Conservation (phyloP, 2,329 filamentous ascomycete species). For the Trematosphaeria pertusa region DNA sequence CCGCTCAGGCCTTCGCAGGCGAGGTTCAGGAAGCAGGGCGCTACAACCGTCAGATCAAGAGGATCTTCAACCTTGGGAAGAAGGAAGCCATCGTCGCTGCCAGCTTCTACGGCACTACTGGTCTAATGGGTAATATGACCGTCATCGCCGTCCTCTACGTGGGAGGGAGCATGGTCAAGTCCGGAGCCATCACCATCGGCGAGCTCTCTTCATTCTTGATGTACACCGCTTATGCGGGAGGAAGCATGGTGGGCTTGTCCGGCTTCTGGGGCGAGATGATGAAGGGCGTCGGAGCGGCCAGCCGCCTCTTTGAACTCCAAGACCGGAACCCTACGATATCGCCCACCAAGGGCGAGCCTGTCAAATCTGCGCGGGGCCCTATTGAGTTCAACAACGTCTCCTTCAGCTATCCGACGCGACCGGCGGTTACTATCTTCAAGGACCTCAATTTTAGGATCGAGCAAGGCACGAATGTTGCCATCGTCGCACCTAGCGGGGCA, state of each 20-base stretch:
- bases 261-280: slow-evolving; percentile 98
- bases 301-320: slow-evolving; percentile 92
- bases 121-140: slow-evolving; percentile 95
- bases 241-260: slow-evolving; percentile 90
- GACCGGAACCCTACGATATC: slow-evolving; percentile 86
- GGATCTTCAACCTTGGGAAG: slow-evolving; percentile 88
- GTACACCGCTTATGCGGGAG: slow-evolving; percentile 89
- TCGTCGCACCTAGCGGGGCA: slow-evolving; percentile 94
- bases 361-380: slow-evolving; percentile 82
- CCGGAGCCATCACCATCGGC: slow-evolving; percentile 84
- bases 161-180: slow-evolving; percentile 87
- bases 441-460: slow-evolving; percentile 89
- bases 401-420: slow-evolving; percentile 93
- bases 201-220: slow-evolving; percentile 97
- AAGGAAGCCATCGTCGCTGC: slow-evolving; percentile 88
- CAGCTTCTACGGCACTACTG: slow-evolving; percentile 85
- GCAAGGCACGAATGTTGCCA: slow-evolving; percentile 91
- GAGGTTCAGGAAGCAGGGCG: slow-evolving; percentile 88
- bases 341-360: slow-evolving; percentile 80
- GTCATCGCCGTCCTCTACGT: slow-evolving; percentile 89
- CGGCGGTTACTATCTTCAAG: slow-evolving; percentile 90
- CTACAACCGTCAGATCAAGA: slow-evolving; percentile 91
- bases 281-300: slow-evolving; percentile 98
- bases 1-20: slow-evolving; percentile 93
- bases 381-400: slow-evolving; percentile 87